A percentile compares a stretch with the other conserved stretches of the same genome.
phyloP scores from a whole-genome alignment of 2,329 filamentous ascomycete genomes.

The Ophiocordyceps sinensis region DNA sequence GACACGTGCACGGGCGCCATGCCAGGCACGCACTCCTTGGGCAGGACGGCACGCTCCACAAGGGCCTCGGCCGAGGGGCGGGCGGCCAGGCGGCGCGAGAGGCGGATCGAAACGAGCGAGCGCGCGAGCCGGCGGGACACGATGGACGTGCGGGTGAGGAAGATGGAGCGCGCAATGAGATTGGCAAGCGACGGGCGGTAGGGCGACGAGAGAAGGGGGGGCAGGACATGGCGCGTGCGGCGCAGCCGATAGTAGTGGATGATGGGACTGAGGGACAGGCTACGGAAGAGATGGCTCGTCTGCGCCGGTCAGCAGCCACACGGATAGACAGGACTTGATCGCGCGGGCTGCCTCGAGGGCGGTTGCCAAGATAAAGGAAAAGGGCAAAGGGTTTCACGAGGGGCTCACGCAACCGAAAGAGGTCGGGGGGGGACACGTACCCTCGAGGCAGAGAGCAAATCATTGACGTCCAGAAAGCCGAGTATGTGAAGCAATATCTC shows the following conservation, averaged over 20 bases:
- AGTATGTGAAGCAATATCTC: constrained; percentile 42
- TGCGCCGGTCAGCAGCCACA: constrained; percentile 12
- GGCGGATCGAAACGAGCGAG: constrained; percentile 49
- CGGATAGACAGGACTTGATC: background rate
- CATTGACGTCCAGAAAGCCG: constrained; percentile 40
- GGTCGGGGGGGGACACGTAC: constrained; percentile 22
- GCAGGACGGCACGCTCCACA: constrained; percentile 49
- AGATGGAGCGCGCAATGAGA: constrained; percentile 49
- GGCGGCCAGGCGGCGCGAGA: constrained; percentile 44
- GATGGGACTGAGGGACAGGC: constrained; percentile 48
- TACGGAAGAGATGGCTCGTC: constrained; percentile 48
- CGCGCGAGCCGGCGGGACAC: constrained; percentile 49
- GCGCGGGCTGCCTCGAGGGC: background rate
- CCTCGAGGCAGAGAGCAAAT: constrained; percentile 40
- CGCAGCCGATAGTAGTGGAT: constrained; percentile 49
- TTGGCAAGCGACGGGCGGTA: constrained; percentile 45
- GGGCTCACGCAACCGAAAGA: background rate
- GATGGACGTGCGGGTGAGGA: constrained; percentile 50
- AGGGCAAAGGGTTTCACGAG: too few species aligned
- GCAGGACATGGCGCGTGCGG: constrained; percentile 37
- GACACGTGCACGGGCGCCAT: constrained; percentile 29
- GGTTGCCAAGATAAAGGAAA: too few species aligned
- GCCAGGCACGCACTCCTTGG: constrained; percentile 45
- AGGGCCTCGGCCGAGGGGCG: constrained; percentile 46
- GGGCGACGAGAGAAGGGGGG: constrained; percentile 39